These are phyloP conservation scores for Gnomoniopsis sp. DNA, from an alignment of 2,329 filamentous ascomycete species.

Conservation along the genomic window DNA sequence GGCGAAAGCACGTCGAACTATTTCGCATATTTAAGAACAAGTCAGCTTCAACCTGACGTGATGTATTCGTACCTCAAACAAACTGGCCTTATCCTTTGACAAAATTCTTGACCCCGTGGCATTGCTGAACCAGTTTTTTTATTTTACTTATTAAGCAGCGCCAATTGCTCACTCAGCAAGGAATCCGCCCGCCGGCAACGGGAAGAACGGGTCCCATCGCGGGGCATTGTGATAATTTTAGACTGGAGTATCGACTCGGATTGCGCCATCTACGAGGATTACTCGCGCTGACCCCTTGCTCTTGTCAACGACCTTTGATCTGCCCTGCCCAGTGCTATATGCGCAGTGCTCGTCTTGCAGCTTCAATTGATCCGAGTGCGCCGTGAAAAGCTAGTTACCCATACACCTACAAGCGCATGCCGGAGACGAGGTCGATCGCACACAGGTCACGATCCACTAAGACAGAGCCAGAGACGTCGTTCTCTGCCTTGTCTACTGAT, in stretches of 20 bases:
- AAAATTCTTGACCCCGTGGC: background rate
- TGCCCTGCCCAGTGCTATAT: background rate
- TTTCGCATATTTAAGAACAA: background rate
- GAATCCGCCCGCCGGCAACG: background rate
- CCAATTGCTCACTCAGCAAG: slow-evolving; percentile 4
- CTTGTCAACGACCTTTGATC: background rate
- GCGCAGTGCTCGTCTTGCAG: background rate
- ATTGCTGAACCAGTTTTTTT: too few relatives aligned
- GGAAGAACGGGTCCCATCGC: background rate
- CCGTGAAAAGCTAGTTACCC: background rate
- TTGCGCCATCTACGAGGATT: background rate
- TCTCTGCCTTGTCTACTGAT: background rate
- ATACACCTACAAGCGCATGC: background rate
- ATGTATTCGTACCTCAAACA: background rate
- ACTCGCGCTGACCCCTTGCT: background rate
- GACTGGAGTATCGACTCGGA: background rate
- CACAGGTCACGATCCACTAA: background rate
- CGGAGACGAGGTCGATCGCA: background rate
- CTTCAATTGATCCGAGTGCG: background rate
- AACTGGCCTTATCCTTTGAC: background rate
- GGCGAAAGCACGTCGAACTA: background rate
- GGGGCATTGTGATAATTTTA: background rate
- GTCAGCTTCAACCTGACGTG: background rate
- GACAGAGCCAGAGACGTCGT: background rate
- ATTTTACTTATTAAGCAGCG: background rate